Evolutionary conservation across 78 protist genomes (phyloP).

Genomic region (Mantamonas sphyraenae): DNA sequence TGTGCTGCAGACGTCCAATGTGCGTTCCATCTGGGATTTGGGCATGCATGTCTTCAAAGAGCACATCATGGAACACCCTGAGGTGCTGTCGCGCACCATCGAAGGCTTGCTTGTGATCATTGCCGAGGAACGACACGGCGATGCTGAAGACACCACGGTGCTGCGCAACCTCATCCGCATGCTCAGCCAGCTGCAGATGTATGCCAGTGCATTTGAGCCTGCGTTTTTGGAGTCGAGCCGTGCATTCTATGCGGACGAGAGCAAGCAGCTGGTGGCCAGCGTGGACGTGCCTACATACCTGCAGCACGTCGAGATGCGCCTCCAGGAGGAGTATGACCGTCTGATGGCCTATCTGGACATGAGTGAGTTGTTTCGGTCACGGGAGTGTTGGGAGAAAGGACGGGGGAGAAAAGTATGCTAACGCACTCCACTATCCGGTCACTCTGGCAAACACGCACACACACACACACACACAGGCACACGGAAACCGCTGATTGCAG

Average conservation of each 20-base stretch:
- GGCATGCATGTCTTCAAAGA: slow-evolving; percentile 56
- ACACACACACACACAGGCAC: too few relatives aligned
- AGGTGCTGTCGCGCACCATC: slow-evolving; percentile 16
- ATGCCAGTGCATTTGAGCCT: slow-evolving; percentile 33
- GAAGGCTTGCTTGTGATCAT: slow-evolving; percentile 40
- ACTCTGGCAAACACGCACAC: too few relatives aligned
- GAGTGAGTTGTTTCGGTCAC: too few relatives aligned
- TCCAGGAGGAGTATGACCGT: slow-evolving; percentile 54
- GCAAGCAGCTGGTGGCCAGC: neutral
- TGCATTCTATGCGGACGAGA: slow-evolving; percentile 50
- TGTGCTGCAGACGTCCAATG: slow-evolving; percentile 28
- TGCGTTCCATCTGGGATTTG: slow-evolving; percentile 41
- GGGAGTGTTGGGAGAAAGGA: too few relatives aligned
- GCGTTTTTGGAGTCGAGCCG: slow-evolving; percentile 36
- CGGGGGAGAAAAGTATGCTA: too few relatives aligned
- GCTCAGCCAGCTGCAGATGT: slow-evolving; percentile 14
- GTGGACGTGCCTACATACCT: slow-evolving; percentile 50
- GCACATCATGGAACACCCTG: slow-evolving; percentile 17
- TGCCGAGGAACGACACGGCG: slow-evolving; percentile 54
- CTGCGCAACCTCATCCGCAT: slow-evolving; percentile 43
- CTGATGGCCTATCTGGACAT: slow-evolving; percentile 34
- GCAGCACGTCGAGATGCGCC: slow-evolving; percentile 41
- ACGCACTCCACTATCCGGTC: too few relatives aligned
- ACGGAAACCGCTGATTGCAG: slow-evolving; percentile 14
- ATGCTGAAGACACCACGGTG: neutral